Evolutionary conservation across 768 basidiomycete genomes (phyloP), one percentile per base, ranked within the genome.

Genomic region (Agaricus bisporus): DNA sequence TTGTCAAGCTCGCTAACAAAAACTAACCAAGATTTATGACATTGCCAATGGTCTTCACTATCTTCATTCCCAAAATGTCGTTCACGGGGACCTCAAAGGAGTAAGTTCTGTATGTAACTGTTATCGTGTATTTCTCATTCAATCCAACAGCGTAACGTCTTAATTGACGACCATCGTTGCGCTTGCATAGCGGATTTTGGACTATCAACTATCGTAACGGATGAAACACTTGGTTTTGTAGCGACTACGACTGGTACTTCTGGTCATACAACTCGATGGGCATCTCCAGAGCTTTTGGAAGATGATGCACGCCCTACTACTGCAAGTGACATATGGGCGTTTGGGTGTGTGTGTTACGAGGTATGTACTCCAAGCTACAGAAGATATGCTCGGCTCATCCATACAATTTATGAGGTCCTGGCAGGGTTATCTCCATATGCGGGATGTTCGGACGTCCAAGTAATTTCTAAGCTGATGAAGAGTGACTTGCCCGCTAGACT

Each of bases 281-380:
- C 45, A 32, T 59, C 60, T 41, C 60, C 60, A 3, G 60, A 61
- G 38, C 36, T 59, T 10, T 18, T 58, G 76, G 84, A 25, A 12
- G 47, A 56, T 9, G 38, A 42, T 3, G 1, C 35, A 15, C 26
- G 10, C 25, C n/a, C 29, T 20, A 28, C 32, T 41, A 32, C 41
- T n/a, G 58, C 48, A n/a, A 58, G 49, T 48, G 60, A 61, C 22
- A 51, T 59, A 41, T 59, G 59, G 41, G 48, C 60, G 18, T 57
- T 58, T 51, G 52, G 51, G 6, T 57, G 56, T 2, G 52, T 55
- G 7, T 51, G 51, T 17, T 61, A 45, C 38, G 59, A 59, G 48
- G 58, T 57, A 17, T 14, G 37, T 14, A 17, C n/a, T 10, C 29
- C 10, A 1, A 29, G 5, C 29, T 29, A 5, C 29, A 29, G 5